Evolutionary conservation across 495 filamentous ascomycete species (phyloP), one percentile per base, ranked within the genome.

Genomic region (Penicillium samsonianum): DNA sequence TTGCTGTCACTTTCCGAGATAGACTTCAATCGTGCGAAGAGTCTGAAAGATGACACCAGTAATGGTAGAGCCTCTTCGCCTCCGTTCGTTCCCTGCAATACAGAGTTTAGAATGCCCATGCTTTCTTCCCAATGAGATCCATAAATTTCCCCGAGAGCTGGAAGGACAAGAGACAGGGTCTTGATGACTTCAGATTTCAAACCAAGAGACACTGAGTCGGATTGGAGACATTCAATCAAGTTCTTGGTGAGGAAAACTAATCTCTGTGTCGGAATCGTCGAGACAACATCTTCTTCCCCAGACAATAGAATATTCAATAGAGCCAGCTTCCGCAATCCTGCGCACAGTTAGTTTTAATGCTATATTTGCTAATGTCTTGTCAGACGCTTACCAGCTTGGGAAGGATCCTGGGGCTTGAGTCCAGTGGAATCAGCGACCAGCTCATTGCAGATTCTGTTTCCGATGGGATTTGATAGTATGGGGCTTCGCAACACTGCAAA

Each of bases 161-260:
- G 89, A 14, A 97, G 71, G 10, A 95, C 73, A n/a, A 73, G 67
- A 2, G 78, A 69, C 35, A 98, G 69, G 1, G 78, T 80, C 58
- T 85, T 86, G 55, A 87, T 84, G 2, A 91, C 80, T 33, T 80
- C 78, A 10, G 75, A 64, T 54, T 68, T 77, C 42, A 82, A 53
- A 25, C 70, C 67, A 16, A 71, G 58, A 19, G 72, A 58, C 9
- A 73, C 50, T 2, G 77, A 64, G n/a, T 80, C 76, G 0, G 81
- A 79, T 31, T 87, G 77, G 2, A 90, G 69, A 82, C 88, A 92
- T 17, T 83, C 78, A 9, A 87, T 77, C 7, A 96, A 72, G 60
- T 92, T 85, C 68, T 91, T 90, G 30, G 92, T 81, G 23, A 92
- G 85, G 65, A 96, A 91, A 3, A 97, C 85, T 33, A 91, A 63